Conservation (phyloP, 148 eudicot species). For the Silene latifolia region DNA sequence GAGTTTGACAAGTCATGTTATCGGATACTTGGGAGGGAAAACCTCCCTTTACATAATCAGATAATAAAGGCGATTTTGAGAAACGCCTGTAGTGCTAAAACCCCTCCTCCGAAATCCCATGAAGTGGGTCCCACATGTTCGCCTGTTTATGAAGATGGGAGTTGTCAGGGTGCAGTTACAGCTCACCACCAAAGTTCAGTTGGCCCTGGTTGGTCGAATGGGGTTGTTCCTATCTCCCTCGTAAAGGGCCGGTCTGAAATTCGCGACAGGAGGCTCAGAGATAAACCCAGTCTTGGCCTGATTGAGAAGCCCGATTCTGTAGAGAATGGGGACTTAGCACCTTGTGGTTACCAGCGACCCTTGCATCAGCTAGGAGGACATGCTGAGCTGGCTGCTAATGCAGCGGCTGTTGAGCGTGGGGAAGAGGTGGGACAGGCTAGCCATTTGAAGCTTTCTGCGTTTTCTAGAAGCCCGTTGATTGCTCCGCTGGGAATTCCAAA, state of each 20-base stretch:
- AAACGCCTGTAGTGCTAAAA: slow-evolving; percentile 44
- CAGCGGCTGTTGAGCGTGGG: slow-evolving; percentile 30
- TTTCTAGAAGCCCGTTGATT: slow-evolving; percentile 35
- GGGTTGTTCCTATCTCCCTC: slow-evolving; percentile 39
- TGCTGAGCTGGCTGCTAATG: slow-evolving; percentile 12
- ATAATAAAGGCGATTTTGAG: slow-evolving; percentile 47
- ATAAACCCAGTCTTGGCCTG: slow-evolving; percentile 51
- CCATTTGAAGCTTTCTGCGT: slow-evolving; percentile 14
- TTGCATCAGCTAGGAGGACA: slow-evolving; percentile 28
- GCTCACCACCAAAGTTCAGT: slow-evolving; percentile 26
- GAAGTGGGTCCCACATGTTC: slow-evolving; percentile 37
- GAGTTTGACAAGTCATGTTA: slow-evolving; percentile 50
- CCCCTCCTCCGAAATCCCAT: slow-evolving; percentile 26
- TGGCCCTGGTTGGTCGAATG: slow-evolving; percentile 43
- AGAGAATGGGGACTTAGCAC: slow-evolving; percentile 39
- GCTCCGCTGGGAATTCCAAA: slow-evolving; percentile 58
- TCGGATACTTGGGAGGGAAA: slow-evolving; percentile 50
- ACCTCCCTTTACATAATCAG: slow-evolving; percentile 48
- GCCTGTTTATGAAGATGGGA: slow-evolving; percentile 31
- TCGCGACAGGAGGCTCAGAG: slow-evolving; percentile 40
- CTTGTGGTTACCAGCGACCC: slow-evolving; percentile 40
- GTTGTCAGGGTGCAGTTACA: slow-evolving; percentile 16
- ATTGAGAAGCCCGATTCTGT: slow-evolving; percentile 25
- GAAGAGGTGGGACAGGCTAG: slow-evolving; percentile 38
- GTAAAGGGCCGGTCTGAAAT: slow-evolving; percentile 39